These are phyloP conservation scores for Tetracentron sinense DNA, from an alignment of 164 flowering plant genomes.

Conservation along the genomic window DNA sequence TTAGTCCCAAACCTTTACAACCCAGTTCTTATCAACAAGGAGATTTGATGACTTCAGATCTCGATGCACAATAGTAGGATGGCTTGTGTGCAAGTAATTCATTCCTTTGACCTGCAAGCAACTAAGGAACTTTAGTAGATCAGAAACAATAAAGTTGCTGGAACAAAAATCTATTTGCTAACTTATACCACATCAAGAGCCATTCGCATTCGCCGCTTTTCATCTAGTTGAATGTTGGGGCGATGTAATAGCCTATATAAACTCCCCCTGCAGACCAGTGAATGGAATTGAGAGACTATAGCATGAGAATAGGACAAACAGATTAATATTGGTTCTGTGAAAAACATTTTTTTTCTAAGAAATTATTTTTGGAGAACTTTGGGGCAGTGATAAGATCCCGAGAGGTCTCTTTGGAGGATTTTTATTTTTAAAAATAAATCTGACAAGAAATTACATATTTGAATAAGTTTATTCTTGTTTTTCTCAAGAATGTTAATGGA, in stretches of 20 bases:
- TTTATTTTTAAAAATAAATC: too few relatives aligned
- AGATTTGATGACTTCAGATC: slow-evolving; percentile 97
- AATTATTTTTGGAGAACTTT: neutral
- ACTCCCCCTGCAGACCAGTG: slow-evolving; percentile 68
- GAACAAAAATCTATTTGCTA: slow-evolving; percentile 2
- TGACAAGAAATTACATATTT: neutral
- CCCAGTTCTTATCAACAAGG: slow-evolving; percentile 98
- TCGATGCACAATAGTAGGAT: slow-evolving; percentile 94
- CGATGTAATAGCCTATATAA: slow-evolving; percentile 84
- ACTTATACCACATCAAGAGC: slow-evolving; percentile 90
- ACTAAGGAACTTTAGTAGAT: slow-evolving; percentile 8
- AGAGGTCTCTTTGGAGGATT: neutral
- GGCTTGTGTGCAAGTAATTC: slow-evolving; percentile 97
- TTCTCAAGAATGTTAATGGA: too few relatives aligned
- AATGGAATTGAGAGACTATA: slow-evolving; percentile 12
- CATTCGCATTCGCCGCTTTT: slow-evolving; percentile 83
- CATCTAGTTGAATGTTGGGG: slow-evolving; percentile 69
- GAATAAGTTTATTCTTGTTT: too few relatives aligned
- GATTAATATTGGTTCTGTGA: neutral
- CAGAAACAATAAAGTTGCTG: neutral
- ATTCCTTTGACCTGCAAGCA: slow-evolving; percentile 90
- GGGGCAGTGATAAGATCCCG: neutral
- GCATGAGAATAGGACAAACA: neutral
- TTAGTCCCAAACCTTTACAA: slow-evolving; percentile 63
- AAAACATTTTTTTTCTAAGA: neutral